Evolutionary conservation across 225 moss, liverwort and hornwort species (phyloP).

Genomic region (Polytrichum formosum): DNA sequence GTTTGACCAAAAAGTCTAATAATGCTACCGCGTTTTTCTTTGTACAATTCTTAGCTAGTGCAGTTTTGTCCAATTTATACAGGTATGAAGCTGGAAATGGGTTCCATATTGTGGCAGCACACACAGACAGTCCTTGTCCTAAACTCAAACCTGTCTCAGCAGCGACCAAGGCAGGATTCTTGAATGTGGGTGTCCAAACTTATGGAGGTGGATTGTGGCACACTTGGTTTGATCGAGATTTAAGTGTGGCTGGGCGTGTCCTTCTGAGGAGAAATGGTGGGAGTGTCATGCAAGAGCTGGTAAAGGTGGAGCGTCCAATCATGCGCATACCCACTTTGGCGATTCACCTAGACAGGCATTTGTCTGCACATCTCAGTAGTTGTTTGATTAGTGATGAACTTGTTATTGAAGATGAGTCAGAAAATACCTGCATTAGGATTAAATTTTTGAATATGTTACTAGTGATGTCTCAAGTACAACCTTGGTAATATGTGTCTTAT

Average conservation of each 20-base stretch:
- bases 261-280: conserved; percentile 53
- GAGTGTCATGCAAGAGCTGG: conserved; percentile 64
- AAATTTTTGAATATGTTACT: no score
- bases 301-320: conserved; percentile 74
- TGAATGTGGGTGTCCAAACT: conserved; percentile 82
- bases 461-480: not conserved
- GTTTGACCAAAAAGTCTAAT: no score
- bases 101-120: conserved; percentile 80
- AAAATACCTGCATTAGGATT: no score
- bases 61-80: conserved; percentile 2
- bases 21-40: not conserved
- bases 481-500: no score
- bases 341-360: conserved; percentile 76
- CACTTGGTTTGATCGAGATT: conserved; percentile 92
- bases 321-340: conserved; percentile 86
- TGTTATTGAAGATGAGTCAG: no score
- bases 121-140: conserved; percentile 91
- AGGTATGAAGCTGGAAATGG: conserved; percentile 78
- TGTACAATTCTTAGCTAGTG: no score
- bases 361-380: conserved; percentile 1
- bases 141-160: conserved; percentile 90
- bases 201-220: conserved; percentile 83
- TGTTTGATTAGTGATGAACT: no score
- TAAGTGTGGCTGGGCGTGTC: conserved; percentile 82
- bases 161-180: conserved; percentile 64